These are phyloP conservation scores for Canariomyces notabilis DNA, from an alignment of 2,329 filamentous ascomycete genomes.

Conservation along the genomic window DNA sequence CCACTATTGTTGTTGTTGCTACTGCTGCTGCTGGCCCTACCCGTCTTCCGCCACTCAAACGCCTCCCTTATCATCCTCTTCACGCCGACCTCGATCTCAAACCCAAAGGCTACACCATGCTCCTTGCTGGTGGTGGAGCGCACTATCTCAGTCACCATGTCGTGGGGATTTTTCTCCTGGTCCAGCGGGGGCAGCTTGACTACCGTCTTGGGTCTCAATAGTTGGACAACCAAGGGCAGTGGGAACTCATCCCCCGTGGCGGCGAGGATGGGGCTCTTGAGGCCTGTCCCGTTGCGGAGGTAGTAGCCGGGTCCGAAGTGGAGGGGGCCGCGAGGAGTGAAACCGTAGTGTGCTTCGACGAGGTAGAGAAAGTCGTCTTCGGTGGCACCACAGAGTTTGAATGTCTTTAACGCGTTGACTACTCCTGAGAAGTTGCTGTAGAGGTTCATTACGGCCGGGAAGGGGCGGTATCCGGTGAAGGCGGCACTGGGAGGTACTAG, in stretches of 20 bases:
- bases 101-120: slow-evolving; percentile 10
- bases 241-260: slow-evolving; percentile 13
- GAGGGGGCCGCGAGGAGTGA: slow-evolving; percentile 11
- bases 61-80: slow-evolving; percentile 2
- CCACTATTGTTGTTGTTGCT: not conserved
- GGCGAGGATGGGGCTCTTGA: slow-evolving; percentile 11
- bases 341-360: slow-evolving; percentile 13
- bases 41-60: slow-evolving; percentile 14
- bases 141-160: slow-evolving; percentile 12
- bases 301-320: slow-evolving; percentile 15
- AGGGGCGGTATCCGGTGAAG: slow-evolving; percentile 9
- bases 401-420: slow-evolving; percentile 4
- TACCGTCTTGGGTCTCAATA: slow-evolving; percentile 3
- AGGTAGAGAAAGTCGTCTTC: slow-evolving; percentile 10
- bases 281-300: slow-evolving; percentile 13
- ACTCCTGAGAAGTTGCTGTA: slow-evolving; percentile 6
- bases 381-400: slow-evolving; percentile 14
- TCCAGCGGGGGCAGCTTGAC: slow-evolving; percentile 11
- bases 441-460: slow-evolving; percentile 13
- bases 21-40: not conserved
- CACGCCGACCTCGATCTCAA: slow-evolving; percentile 13
- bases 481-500: slow-evolving; percentile 1
- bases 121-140: not conserved
- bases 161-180: not conserved
- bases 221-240: not conserved